phyloP scores from a whole-genome alignment of 768 basidiomycete genomes.

The Agaricus blazei region DNA sequence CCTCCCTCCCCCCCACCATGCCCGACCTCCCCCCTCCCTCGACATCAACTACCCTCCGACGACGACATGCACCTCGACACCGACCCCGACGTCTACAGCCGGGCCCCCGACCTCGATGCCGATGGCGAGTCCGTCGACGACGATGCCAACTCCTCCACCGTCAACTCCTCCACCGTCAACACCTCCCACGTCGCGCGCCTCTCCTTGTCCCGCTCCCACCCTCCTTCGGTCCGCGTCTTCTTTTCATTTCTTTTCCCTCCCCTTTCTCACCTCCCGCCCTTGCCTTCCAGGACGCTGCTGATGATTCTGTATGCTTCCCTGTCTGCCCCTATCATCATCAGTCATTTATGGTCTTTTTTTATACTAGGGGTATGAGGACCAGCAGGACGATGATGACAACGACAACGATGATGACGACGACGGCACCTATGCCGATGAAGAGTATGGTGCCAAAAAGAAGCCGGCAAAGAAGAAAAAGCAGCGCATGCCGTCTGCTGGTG shows the following conservation, averaged over 20 bases:
- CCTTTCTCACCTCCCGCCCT: conserved; percentile 12
- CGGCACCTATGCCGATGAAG: conserved; percentile 74
- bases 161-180: conserved; percentile 28
- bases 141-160: conserved; percentile 32
- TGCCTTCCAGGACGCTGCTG: conserved; percentile 34
- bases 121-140: conserved; percentile 62
- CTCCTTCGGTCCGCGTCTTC: conserved; percentile 35
- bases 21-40: conserved; percentile 35
- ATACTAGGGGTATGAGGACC: conserved; percentile 41
- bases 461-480: conserved; percentile 61
- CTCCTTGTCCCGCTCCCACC: conserved; percentile 19
- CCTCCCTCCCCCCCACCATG: conserved; percentile 19
- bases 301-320: conserved; percentile 52
- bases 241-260: conserved; percentile 2
- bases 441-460: conserved; percentile 64
- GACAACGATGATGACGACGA: conserved; percentile 64
- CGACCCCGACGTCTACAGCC: conserved; percentile 43
- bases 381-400: conserved; percentile 57
- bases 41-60: conserved; percentile 54
- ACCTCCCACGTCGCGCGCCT: conserved; percentile 21
- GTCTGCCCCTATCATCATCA: conserved; percentile 14
- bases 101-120: conserved; percentile 54
- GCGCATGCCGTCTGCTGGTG: conserved; percentile 36
- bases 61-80: conserved; percentile 74
- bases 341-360: conserved; percentile 14